Percentiles rank a stretch among this genome's conserved stretches.
Evolutionary conservation across 208 protist genomes (phyloP).

Genomic region (Angomonas ambiguus): DNA sequence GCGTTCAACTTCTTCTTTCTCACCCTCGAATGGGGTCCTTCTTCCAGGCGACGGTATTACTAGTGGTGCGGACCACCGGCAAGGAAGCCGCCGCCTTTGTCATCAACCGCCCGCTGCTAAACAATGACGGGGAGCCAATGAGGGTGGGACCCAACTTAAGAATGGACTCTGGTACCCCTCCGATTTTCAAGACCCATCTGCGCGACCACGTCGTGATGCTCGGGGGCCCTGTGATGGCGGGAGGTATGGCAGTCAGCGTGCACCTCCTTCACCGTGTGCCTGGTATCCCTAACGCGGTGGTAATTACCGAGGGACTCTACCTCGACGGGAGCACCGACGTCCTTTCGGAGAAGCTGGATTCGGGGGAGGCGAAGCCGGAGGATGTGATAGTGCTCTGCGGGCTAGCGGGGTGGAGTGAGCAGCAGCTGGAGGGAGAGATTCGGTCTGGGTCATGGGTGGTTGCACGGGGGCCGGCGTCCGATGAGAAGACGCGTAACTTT

Average conservation of each 20-base stretch:
- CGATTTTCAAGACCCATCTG: conserved; percentile 57
- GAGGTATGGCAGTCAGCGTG: conserved; percentile 59
- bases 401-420: conserved; percentile 68
- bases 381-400: conserved; percentile 77
- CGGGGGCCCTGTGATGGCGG: conserved; percentile 69
- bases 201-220: conserved; percentile 66
- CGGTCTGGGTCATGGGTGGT: conserved; percentile 67
- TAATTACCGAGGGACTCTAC: conserved; percentile 51
- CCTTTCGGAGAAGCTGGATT: conserved; percentile 53
- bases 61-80: conserved; percentile 54
- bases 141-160: conserved; percentile 40
- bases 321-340: conserved; percentile 69
- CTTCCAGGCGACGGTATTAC: conserved; percentile 57
- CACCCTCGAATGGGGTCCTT: conserved; percentile 72
- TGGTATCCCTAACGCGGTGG: conserved; percentile 52
- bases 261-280: conserved; percentile 70
- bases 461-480: conserved; percentile 19
- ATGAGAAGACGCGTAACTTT: conserved; percentile 38
- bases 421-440: conserved; percentile 76
- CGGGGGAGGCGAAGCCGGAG: conserved; percentile 34
- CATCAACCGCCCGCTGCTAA: conserved; percentile 67
- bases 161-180: conserved; percentile 40
- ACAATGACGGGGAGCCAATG: conserved; percentile 45
- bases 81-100: conserved; percentile 66
- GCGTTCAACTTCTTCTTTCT: conserved; percentile 66